phyloP scores from a whole-genome alignment of 164 flowering plant genomes.

The Magnolia sinica region DNA sequence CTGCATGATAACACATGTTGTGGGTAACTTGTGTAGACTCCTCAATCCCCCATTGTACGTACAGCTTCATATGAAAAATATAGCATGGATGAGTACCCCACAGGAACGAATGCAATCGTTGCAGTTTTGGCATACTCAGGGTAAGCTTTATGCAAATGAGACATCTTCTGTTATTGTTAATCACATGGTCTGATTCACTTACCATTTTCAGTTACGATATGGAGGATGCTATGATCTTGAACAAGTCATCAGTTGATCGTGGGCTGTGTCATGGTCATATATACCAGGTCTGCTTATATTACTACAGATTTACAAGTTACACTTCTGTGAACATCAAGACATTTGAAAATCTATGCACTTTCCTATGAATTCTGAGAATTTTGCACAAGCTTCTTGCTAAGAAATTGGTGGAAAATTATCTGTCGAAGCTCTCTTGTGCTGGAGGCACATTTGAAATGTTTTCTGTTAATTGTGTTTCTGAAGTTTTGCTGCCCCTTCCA shows the following conservation, averaged over 20 bases:
- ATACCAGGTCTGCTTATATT: slow-evolving; percentile 58
- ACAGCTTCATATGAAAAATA: slow-evolving; percentile 71
- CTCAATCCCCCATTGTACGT: slow-evolving; percentile 95
- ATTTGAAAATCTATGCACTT: too few species aligned
- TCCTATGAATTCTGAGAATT: too few species aligned
- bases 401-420: too few species aligned
- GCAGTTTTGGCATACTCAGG: slow-evolving; percentile 97
- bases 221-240: slow-evolving; percentile 99
- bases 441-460: too few species aligned
- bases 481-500: too few species aligned
- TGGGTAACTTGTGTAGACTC: slow-evolving; percentile 53
- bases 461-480: too few species aligned
- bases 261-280: slow-evolving; percentile 84
- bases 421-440: too few species aligned
- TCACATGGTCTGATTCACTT: background rate
- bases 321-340: too few species aligned
- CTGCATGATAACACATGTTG: background rate
- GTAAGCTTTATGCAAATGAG: slow-evolving; percentile 31
- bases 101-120: slow-evolving; percentile 96
- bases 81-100: slow-evolving; percentile 72
- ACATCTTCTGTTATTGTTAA: background rate
- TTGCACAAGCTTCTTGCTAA: too few species aligned
- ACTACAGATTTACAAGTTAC: background rate
- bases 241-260: slow-evolving; percentile 94
- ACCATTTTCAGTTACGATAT: slow-evolving; percentile 70